Evolutionary conservation across 1,139 yeast species (phyloP), one percentile per base, ranked within the genome.

Genomic region (Nakaseomyces sp.): DNA sequence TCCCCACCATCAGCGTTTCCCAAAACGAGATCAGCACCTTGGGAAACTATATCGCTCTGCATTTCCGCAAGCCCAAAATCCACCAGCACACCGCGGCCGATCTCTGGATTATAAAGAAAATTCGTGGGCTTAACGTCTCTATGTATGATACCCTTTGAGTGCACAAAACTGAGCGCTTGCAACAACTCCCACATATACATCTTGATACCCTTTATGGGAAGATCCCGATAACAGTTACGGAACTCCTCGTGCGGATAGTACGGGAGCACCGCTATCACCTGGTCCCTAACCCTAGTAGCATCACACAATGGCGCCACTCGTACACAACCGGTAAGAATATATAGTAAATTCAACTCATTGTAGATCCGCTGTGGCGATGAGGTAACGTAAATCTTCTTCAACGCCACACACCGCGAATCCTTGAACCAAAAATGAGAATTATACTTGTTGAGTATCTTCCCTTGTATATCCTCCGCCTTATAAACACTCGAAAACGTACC

Each of bases 401-500:
- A 70, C 4, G 99, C 99, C 47, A 93, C 98, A 44, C 77, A 72
- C 15, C 81, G 79, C 49, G 71, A 68, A 40, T 70, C 70, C 25
- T 56, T 54, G 10, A 51, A 44, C 63, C 64, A 60, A 44, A 58
- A 59, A 47, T 60, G 64, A 9, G 55, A 48, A 17, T 51, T 47
- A 42, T 49, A 56, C 40, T 51, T 56, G 40, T 45, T 57, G 16
- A 49, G 54, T 19, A 57, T 52, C 31, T 52, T 56, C 16, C 55
- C 57, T 44, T 55, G 59, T 28, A 56, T 45, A 45, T 89, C 95
- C 49, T 79, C 80, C 0, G 97, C 96, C 58, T 83, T 83, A 70
- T 87, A 91, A 4, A 91, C 96, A 1, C 88, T 77, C 18, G 95
- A 84, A 57, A 88, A 88, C 0, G 97, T 88, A 20, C 97, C 96